Evolutionary conservation across 2,329 filamentous ascomycete species (phyloP).

Genomic region (Chaetomiaceae sp.): DNA sequence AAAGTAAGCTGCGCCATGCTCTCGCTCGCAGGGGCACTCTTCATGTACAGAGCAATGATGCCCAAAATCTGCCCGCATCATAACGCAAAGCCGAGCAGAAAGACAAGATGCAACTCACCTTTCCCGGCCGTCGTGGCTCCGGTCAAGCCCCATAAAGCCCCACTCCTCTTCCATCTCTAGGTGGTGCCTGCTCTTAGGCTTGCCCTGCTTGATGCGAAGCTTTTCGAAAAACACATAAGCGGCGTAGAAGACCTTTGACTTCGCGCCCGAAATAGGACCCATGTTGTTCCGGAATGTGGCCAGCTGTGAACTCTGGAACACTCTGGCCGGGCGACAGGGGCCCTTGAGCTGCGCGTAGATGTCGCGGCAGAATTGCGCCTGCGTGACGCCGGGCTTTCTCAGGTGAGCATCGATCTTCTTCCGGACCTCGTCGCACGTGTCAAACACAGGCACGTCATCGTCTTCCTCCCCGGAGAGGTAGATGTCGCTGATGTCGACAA

Average conservation of each 20-base stretch:
- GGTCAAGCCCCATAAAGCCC: conserved; percentile 7
- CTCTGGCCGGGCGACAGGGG: conserved; percentile 24
- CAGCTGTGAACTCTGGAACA: conserved; percentile 36
- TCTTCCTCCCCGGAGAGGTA: conserved; percentile 37
- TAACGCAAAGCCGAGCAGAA: no score
- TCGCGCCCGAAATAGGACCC: conserved; percentile 41
- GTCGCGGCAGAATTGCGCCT: conserved; percentile 43
- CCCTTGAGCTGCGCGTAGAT: conserved; percentile 33
- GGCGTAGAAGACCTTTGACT: conserved; percentile 43
- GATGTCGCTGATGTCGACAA: conserved; percentile 28
- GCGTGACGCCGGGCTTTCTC: conserved; percentile 39
- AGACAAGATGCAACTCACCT: conserved; percentile 3
- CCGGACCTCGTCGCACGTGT: conserved; percentile 53
- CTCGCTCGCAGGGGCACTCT: no score
- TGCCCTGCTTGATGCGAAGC: conserved; percentile 43
- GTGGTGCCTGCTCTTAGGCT: conserved; percentile 38
- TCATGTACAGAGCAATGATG: no score
- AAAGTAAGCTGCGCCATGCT: no score
- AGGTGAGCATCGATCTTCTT: conserved; percentile 49
- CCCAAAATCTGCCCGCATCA: no score
- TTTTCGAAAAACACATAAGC: conserved; percentile 57
- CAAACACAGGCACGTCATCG: conserved; percentile 42
- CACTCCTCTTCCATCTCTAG: conserved; percentile 22
- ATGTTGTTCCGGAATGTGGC: conserved; percentile 44
- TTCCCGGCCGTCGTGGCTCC: conserved; percentile 4